Conservation (phyloP, 441 rosid species). For the Arabidopsis lyrata region DNA sequence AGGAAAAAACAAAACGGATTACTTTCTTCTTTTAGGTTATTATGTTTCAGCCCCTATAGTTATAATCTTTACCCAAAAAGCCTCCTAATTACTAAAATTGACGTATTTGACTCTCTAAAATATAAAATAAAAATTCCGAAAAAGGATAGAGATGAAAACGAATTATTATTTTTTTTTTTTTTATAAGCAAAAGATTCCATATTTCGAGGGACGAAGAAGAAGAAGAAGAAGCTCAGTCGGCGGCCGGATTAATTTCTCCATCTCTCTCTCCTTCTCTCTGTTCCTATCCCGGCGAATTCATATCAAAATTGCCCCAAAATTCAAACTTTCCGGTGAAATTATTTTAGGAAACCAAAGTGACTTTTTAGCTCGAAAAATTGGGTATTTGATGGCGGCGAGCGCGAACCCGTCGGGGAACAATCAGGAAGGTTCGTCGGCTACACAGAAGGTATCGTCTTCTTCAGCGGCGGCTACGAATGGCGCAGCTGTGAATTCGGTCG, state of each 20-base stretch:
- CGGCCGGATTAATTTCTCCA: constrained; percentile 33
- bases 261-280: constrained; percentile 4
- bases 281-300: constrained; percentile 39
- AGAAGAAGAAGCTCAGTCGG: constrained; percentile 35
- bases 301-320: constrained; percentile 21
- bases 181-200: constrained; percentile 42
- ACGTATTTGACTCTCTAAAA: background rate
- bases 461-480: constrained; percentile 54
- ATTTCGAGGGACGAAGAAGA: constrained; percentile 23
- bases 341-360: background rate
- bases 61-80: background rate
- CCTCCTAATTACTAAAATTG: background rate
- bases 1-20: constrained; percentile 37
- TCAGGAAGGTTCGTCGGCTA: constrained; percentile 57
- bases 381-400: constrained; percentile 66
- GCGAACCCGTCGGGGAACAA: constrained; percentile 65
- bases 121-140: constrained; percentile 25
- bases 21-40: constrained; percentile 37
- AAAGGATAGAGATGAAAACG: constrained; percentile 38
- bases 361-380: background rate
- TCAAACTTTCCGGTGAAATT: constrained; percentile 5
- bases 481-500: constrained; percentile 49
- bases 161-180: background rate
- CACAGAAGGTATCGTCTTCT: constrained; percentile 48
- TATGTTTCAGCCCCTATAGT: constrained; percentile 29